These are phyloP conservation scores for Gossypium longicalyx DNA, from an alignment of 345 rosid genomes.

Conservation along the genomic window DNA sequence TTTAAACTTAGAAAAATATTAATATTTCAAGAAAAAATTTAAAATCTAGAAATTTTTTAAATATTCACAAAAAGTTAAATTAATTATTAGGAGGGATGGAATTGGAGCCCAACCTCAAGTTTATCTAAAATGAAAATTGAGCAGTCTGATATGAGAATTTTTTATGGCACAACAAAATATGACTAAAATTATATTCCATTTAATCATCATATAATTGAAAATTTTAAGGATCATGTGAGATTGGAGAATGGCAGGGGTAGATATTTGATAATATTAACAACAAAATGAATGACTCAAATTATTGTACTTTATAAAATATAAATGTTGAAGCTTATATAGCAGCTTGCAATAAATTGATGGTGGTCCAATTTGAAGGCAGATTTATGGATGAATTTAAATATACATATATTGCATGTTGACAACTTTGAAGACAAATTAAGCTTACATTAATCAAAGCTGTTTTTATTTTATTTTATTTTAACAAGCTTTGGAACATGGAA, in stretches of 20 bases:
- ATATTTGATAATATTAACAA: conserved; percentile 3
- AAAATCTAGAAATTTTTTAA: too few relatives aligned
- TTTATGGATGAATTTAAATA: not conserved
- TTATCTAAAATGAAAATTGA: too few relatives aligned
- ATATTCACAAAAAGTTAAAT: too few relatives aligned
- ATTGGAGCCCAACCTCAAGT: too few relatives aligned
- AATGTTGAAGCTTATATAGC: too few relatives aligned
- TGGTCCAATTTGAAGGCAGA: not conserved
- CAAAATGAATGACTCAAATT: not conserved
- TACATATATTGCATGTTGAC: not conserved
- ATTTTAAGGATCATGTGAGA: not conserved
- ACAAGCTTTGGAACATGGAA: conserved; percentile 16
- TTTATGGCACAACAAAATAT: too few relatives aligned
- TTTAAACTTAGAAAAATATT: too few relatives aligned
- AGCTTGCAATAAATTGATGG: not conserved
- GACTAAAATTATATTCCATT: not conserved
- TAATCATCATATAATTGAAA: not conserved
- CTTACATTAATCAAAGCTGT: not conserved
- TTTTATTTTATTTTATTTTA: not conserved
- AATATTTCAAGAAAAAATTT: too few relatives aligned
- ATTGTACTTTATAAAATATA: not conserved
- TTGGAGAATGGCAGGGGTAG: conserved; percentile 39
- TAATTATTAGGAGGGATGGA: too few relatives aligned
- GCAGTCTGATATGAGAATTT: too few relatives aligned
- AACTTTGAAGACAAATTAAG: conserved; percentile 6